Conservation (phyloP, 768 basidiomycete species). For the Lactarius evosmus region DNA sequence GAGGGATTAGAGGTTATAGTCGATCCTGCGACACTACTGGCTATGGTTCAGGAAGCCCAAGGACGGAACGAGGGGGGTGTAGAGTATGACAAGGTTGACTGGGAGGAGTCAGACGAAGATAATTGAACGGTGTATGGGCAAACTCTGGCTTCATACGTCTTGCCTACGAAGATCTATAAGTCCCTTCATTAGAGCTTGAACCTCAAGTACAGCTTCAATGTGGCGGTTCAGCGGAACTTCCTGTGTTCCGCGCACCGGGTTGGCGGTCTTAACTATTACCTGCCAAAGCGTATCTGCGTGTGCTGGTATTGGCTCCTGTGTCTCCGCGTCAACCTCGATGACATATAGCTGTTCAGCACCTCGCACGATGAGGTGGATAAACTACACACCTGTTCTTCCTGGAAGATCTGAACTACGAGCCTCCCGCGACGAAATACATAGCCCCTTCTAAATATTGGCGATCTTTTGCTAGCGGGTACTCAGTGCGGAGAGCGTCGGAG, state of each 20-base stretch:
- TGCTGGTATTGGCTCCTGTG: conserved; percentile 72
- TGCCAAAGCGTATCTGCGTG: conserved; percentile 82
- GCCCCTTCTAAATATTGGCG: conserved; percentile 79
- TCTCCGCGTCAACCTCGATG: conserved; percentile 65
- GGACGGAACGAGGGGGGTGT: conserved; percentile 32
- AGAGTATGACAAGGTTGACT: conserved; percentile 49
- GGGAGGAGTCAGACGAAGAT: conserved; percentile 45
- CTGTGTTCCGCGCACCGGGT: conserved; percentile 73
- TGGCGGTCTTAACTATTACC: conserved; percentile 82
- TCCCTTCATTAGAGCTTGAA: conserved; percentile 83
- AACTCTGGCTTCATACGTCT: conserved; percentile 46
- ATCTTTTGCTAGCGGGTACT: conserved; percentile 47
- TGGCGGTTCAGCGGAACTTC: conserved; percentile 68
- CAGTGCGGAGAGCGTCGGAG: conserved; percentile 4
- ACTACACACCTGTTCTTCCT: conserved; percentile 68
- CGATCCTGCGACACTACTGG: conserved; percentile 42
- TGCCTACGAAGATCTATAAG: conserved; percentile 72
- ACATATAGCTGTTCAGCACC: not conserved
- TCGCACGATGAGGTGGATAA: conserved; percentile 6
- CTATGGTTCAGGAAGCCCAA: conserved; percentile 41
- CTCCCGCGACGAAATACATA: conserved; percentile 70
- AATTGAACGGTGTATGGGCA: not conserved
- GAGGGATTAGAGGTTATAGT: conserved; percentile 39
- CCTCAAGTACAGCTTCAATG: conserved; percentile 73
- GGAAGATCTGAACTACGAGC: conserved; percentile 77